Evolutionary conservation across 768 basidiomycete genomes (phyloP).

Genomic region (Boletellus sp.): DNA sequence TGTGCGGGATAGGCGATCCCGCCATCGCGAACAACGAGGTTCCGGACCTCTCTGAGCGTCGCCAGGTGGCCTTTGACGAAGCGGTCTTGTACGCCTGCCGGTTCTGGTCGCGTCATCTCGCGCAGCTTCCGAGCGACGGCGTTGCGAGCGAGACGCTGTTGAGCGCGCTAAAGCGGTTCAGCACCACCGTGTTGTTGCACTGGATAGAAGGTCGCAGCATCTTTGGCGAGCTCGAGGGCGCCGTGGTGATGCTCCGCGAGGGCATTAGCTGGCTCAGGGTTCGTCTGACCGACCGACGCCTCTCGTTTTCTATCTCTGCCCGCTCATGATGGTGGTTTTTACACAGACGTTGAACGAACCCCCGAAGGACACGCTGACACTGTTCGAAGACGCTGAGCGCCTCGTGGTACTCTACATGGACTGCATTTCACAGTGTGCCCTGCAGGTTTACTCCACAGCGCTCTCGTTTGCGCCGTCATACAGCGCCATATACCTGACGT

Average conservation of each 20-base stretch:
- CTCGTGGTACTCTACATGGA: constrained; percentile 12
- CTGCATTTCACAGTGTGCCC: constrained; percentile 10
- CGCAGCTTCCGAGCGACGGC: constrained; percentile 8
- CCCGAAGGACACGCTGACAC: neutral
- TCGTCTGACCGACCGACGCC: neutral
- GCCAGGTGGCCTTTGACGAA: constrained; percentile 9
- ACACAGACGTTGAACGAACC: neutral
- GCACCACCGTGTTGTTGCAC: constrained; percentile 8
- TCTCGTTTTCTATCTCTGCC: neutral
- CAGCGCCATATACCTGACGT: constrained; percentile 7
- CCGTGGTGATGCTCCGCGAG: constrained; percentile 8
- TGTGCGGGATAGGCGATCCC: constrained; percentile 17
- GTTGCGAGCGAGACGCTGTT: constrained; percentile 10
- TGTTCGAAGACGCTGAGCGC: constrained; percentile 12
- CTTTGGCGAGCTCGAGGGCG: constrained; percentile 8
- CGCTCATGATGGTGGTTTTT: neutral
- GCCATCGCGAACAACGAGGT: constrained; percentile 15
- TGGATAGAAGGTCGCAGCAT: constrained; percentile 16
- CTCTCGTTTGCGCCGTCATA: constrained; percentile 7
- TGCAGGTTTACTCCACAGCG: constrained; percentile 12
- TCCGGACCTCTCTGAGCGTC: constrained; percentile 17
- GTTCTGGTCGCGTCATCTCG: constrained; percentile 19
- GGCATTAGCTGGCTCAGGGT: constrained; percentile 10
- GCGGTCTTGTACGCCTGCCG: constrained; percentile 18
- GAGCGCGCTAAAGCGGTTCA: constrained; percentile 9